Evolutionary conservation across 768 basidiomycete species (phyloP), one percentile per base, ranked within the genome.

Genomic region (Atractiella rhizophila): DNA sequence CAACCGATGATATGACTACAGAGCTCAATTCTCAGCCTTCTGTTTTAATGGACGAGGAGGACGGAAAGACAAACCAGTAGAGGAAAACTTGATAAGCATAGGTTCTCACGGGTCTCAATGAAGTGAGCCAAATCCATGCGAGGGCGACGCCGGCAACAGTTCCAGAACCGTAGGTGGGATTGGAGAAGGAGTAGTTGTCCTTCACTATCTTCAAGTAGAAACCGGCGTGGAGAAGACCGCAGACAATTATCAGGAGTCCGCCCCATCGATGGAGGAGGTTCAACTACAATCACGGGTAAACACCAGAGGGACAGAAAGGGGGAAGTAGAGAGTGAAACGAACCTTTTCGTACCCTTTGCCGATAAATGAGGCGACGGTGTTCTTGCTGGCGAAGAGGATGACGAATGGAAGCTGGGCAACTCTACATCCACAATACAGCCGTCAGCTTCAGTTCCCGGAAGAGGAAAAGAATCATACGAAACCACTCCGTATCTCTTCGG

Each of bases 251-350:
- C 35, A 74, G 55, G 18, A 65, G 59, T 10, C 74, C 78, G 4
- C 66, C 59, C 54, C 71, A 73, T 19, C 79, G 70, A 57, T 82
- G 78, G 9, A 80, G 56, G 56, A 65, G 77, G 57, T 79, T 79
- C 40, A 79, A 62, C 73, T 76, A 37, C 27, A 39, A n/a, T 28
- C n/a, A 30, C 29, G 6, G 0, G 2, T 1, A 16, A 15, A 15
- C 12, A 33, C 35, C 26, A 26, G 30, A 31, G 31, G 9, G 24
- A 12, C 27, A 15, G 31, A 29, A 19, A 25, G 11, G 13, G 25
- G 19, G 7, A 35, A 29, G 28, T 24, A 13, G 27, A 27, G 3
- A 3, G 16, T 0, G n/a, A 19, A 9, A 43, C 59, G 46, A 32
- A 74, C 74, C 62, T 69, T 70, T 51, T 74, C 73, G 53, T 79